A percentile compares a stretch with the other conserved stretches of the same genome.
phyloP scores from a whole-genome alignment of 129 eudicot genomes.

The Saposhnikovia divaricata region DNA sequence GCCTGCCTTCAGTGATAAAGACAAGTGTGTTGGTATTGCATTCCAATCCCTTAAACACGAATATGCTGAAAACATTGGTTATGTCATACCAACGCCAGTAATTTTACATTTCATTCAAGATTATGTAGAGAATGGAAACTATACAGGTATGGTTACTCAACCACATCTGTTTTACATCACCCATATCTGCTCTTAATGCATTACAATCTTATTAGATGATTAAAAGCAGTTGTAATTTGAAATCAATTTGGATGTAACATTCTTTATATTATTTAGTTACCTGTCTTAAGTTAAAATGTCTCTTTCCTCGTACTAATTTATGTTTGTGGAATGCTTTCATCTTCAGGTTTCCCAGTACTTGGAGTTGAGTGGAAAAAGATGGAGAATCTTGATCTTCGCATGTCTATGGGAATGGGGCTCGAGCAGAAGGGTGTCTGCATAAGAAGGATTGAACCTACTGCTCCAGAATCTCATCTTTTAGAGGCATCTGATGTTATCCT shows the following conservation, averaged over 20 bases:
- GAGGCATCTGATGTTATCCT: conserved; percentile 47
- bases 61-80: too few relatives aligned
- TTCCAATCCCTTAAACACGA: too few relatives aligned
- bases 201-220: background rate
- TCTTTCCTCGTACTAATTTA: background rate
- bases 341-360: conserved; percentile 48
- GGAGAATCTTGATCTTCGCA: conserved; percentile 51
- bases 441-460: conserved; percentile 54
- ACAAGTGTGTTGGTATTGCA: too few relatives aligned
- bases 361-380: conserved; percentile 63
- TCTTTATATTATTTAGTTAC: background rate
- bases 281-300: background rate
- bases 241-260: background rate
- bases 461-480: conserved; percentile 46
- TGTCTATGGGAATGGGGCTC: conserved; percentile 49
- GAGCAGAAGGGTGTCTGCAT: background rate
- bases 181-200: background rate
- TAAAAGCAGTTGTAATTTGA: background rate
- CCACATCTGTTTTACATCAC: background rate
- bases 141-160: conserved; percentile 34
- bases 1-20: too few relatives aligned
- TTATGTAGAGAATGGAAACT: conserved; percentile 1
- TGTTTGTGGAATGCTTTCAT: background rate
- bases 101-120: too few relatives aligned
- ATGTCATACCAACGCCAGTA: too few relatives aligned